Conservation (phyloP, 306 rosid genomes). For the Trichosanthes truncata region DNA sequence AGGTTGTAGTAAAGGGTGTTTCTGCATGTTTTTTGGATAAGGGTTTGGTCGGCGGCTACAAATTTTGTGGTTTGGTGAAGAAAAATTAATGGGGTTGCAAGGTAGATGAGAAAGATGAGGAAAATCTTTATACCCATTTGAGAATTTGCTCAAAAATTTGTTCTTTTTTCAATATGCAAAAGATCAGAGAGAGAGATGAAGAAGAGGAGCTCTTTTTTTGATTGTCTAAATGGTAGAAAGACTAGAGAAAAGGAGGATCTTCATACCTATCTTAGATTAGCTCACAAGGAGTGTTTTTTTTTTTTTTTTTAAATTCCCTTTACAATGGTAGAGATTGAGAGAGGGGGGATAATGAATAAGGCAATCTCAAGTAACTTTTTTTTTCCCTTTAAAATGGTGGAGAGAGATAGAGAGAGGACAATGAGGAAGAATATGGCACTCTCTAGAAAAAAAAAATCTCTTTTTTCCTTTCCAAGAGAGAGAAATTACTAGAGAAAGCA, state of each 20-base stretch:
- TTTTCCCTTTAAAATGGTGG: not conserved
- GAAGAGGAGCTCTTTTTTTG: not conserved
- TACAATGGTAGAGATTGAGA: not conserved
- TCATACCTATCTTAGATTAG: conserved; percentile 13
- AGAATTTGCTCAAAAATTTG: conserved; percentile 23
- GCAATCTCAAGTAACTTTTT: not conserved
- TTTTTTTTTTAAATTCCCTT: too few relatives aligned
- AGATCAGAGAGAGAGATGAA: not conserved
- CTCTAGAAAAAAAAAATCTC: too few relatives aligned
- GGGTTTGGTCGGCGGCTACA: conserved; percentile 36
- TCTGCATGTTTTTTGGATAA: conserved; percentile 66
- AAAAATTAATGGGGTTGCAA: not conserved
- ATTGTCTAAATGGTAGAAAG: not conserved
- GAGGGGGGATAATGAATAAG: not conserved
- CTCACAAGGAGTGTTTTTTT: conserved; percentile 20
- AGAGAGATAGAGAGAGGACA: not conserved
- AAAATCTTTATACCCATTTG: conserved; percentile 13
- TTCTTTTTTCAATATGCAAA: conserved; percentile 6
- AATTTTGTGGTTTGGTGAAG: not conserved
- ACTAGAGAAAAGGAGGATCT: conserved; percentile 14
- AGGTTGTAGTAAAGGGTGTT: conserved; percentile 60
- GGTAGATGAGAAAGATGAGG: conserved; percentile 17
- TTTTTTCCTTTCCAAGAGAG: not conserved
- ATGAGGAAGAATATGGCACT: too few relatives aligned
- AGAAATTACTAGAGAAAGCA: too few relatives aligned